Conservation (phyloP, 1,284 basidiomycete genomes). For the Cutaneotrichosporon sp. region DNA sequence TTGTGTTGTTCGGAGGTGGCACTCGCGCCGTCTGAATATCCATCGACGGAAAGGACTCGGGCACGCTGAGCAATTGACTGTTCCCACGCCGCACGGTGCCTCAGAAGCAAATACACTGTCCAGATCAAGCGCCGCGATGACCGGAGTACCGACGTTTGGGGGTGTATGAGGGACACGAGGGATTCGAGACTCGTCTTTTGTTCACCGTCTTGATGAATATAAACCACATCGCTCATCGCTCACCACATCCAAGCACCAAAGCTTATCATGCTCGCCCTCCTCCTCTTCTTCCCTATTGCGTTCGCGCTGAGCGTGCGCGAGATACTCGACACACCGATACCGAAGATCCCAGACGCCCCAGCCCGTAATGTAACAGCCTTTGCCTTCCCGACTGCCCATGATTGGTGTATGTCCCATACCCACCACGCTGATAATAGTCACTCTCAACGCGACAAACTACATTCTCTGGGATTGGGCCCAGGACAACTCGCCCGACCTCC, state of each 20-base stretch:
- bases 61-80: no score
- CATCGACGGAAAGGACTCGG: no score
- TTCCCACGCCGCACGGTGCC: no score
- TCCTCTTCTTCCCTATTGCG: not conserved
- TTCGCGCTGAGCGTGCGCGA: not conserved
- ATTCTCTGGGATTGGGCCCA: conserved; percentile 1
- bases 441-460: not conserved
- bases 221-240: no score
- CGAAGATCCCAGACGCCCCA: not conserved
- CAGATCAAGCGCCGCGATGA: not conserved
- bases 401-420: not conserved
- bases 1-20: no score
- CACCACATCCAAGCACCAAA: not conserved
- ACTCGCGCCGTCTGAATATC: no score
- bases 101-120: not conserved
- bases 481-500: not conserved
- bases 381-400: not conserved
- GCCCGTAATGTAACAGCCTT: not conserved
- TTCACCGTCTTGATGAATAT: not conserved
- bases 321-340: not conserved
- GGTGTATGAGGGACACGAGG: not conserved
- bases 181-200: not conserved
- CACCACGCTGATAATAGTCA: not conserved
- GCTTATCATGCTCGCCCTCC: not conserved
- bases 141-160: not conserved